phyloP scores from a whole-genome alignment of 768 basidiomycete genomes.

The Suillus luteus region DNA sequence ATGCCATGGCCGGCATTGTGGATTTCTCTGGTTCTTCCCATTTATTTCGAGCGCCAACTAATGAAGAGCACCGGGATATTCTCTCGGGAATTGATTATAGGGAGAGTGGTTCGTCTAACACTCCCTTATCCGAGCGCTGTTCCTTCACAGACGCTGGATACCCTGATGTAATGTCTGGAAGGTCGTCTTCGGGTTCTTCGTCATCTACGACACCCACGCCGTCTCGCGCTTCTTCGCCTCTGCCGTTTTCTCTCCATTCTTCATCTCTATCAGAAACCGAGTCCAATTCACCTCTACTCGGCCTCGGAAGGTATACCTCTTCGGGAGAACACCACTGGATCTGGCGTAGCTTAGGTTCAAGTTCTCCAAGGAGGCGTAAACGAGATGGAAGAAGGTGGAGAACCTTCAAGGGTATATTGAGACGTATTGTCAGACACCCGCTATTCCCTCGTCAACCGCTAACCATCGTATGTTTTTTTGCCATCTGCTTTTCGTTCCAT shows the following conservation, averaged over 20 bases:
- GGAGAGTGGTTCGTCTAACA: constrained; percentile 25
- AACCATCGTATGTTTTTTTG: constrained; percentile 62
- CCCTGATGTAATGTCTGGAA: constrained; percentile 25
- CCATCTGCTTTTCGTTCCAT: constrained; percentile 6
- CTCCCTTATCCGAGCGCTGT: constrained; percentile 16
- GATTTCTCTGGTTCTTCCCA: constrained; percentile 18
- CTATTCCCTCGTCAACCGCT: constrained; percentile 79
- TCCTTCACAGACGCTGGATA: constrained; percentile 21
- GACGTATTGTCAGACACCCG: constrained; percentile 65
- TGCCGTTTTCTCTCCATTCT: constrained; percentile 54
- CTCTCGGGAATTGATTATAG: constrained; percentile 47
- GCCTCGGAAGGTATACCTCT: constrained; percentile 31
- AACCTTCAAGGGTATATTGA: constrained; percentile 53
- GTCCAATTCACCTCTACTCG: constrained; percentile 48
- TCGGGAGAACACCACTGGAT: constrained; percentile 49
- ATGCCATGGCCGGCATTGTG: constrained; percentile 23
- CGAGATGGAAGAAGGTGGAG: constrained; percentile 50
- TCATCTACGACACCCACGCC: constrained; percentile 52
- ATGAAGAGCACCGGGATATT: constrained; percentile 49
- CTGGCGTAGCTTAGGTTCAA: constrained; percentile 53
- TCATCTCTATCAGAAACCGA: constrained; percentile 65
- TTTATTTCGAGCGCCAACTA: constrained; percentile 15
- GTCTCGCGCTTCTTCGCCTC: constrained; percentile 66
- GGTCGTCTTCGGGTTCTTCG: constrained; percentile 31
- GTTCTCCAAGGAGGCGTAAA: constrained; percentile 52